phyloP scores from a whole-genome alignment of 108 stramenopile species.

The Fragilaria crotonensis region DNA sequence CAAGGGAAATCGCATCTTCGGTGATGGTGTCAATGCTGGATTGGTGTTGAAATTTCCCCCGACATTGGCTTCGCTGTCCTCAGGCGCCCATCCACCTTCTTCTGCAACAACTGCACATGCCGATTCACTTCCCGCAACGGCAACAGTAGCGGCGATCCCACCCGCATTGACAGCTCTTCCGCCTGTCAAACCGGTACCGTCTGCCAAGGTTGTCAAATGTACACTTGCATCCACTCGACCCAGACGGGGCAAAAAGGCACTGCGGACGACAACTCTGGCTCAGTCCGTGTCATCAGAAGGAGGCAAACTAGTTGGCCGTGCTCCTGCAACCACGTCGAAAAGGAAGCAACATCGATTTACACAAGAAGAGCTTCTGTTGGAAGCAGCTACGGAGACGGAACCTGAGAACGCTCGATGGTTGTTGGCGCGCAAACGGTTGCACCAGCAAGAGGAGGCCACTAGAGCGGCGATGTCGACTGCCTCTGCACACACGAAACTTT shows the following conservation, averaged over 20 bases:
- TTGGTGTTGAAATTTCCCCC: conserved; percentile 72
- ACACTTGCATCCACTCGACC: conserved; percentile 11
- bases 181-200: background rate
- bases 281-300: no score
- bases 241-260: conserved; percentile 5
- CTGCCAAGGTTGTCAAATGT: background rate
- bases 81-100: background rate
- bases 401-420: conserved; percentile 73
- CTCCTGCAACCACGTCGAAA: conserved; percentile 6
- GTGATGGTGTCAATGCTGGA: conserved; percentile 70
- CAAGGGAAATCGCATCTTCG: conserved; percentile 30
- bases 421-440: conserved; percentile 43
- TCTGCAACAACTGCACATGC: conserved; percentile 4
- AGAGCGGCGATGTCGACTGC: conserved; percentile 11
- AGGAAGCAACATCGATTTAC: conserved; percentile 34
- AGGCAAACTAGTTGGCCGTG: conserved; percentile 7
- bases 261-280: background rate
- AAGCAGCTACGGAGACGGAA: conserved; percentile 67
- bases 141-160: background rate
- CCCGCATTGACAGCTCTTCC: background rate
- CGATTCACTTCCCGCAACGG: background rate
- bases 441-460: conserved; percentile 30
- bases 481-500: background rate
- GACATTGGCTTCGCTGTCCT: background rate
- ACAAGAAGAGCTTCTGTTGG: conserved; percentile 81